Conservation (phyloP, 345 rosid species). For the Trapa bicornis region DNA sequence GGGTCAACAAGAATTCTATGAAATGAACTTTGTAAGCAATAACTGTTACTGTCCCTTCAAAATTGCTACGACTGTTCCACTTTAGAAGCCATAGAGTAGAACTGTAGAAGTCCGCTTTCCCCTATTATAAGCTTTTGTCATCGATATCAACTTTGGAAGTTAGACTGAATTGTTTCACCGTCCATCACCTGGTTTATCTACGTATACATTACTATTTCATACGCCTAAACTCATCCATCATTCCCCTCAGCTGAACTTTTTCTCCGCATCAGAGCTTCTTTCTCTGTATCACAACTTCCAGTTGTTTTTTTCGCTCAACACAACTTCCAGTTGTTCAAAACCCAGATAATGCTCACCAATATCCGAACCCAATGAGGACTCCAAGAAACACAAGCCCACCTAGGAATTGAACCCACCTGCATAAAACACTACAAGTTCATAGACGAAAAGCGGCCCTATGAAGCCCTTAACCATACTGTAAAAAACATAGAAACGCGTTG, state of each 20-base stretch:
- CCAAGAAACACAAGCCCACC: conserved; percentile 92
- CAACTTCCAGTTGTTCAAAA: conserved; percentile 35
- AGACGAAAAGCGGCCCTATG: conserved; percentile 44
- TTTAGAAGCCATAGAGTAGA: too few species aligned
- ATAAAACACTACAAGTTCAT: conserved; percentile 40
- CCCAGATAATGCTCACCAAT: conserved; percentile 54
- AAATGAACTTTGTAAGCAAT: too few species aligned
- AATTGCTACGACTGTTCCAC: too few species aligned
- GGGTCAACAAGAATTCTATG: too few species aligned
- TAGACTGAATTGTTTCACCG: background rate
- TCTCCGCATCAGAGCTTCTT: conserved; percentile 10
- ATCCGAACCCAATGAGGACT: conserved; percentile 41
- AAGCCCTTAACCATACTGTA: conserved; percentile 56
- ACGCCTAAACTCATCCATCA: too few species aligned
- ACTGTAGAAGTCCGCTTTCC: too few species aligned
- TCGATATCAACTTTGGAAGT: background rate
- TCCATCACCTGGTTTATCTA: background rate
- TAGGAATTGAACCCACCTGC: conserved; percentile 32
- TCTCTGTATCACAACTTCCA: conserved; percentile 28
- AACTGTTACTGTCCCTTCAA: too few species aligned
- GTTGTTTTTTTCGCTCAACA: too few species aligned
- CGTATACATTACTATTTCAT: background rate
- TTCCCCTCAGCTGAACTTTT: conserved; percentile 8
- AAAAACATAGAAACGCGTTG: conserved; percentile 40
- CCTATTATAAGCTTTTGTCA: background rate